Evolutionary conservation across 148 eudicot genomes (phyloP).

Genomic region (Persicaria tinctoria): DNA sequence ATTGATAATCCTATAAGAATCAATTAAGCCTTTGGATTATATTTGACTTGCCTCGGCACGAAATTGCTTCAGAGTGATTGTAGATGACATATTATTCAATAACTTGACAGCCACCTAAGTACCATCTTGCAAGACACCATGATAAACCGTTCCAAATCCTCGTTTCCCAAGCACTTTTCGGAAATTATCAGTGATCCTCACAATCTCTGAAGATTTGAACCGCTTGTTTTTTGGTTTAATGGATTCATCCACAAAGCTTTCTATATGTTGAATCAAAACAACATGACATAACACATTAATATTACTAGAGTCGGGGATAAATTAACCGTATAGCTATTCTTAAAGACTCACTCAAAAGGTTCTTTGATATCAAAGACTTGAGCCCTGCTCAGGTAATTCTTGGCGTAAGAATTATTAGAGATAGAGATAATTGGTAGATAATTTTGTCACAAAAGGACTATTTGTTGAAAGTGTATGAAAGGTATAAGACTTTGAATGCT

Average conservation of each 20-base stretch:
- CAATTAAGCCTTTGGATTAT: too few relatives aligned
- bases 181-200: constrained; percentile 2
- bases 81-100: constrained; percentile 25
- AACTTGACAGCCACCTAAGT: constrained; percentile 43
- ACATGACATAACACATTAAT: not conserved
- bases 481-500: too few relatives aligned
- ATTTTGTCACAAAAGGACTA: too few relatives aligned
- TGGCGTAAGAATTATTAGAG: too few relatives aligned
- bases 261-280: not conserved
- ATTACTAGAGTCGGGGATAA: too few relatives aligned
- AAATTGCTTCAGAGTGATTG: constrained; percentile 35
- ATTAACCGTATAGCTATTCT: too few relatives aligned
- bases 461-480: too few relatives aligned
- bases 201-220: constrained; percentile 5
- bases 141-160: constrained; percentile 15
- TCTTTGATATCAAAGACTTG: too few relatives aligned
- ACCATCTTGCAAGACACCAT: constrained; percentile 22
- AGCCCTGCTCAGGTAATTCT: too few relatives aligned
- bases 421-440: too few relatives aligned
- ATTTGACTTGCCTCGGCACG: not conserved
- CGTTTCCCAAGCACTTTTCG: constrained; percentile 11
- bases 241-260: not conserved
- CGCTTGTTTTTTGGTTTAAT: not conserved
- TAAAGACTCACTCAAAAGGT: too few relatives aligned
- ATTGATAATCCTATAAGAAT: too few relatives aligned